Evolutionary conservation across 805 yeast genomes (phyloP).

Genomic region (Myxozyma sirexii): DNA sequence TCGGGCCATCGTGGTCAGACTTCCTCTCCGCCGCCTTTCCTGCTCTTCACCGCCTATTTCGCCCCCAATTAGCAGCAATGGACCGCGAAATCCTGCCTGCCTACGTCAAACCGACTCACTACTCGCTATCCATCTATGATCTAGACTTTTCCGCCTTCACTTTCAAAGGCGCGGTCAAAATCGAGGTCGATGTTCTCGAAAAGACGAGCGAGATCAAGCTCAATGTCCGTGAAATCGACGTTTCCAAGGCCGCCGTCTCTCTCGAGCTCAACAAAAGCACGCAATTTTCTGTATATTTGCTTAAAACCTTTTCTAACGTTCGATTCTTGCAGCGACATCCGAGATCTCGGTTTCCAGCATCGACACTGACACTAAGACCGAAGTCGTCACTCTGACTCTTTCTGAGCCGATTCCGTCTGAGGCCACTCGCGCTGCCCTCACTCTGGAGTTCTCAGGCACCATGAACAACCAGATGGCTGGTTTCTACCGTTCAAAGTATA

Average conservation of each 20-base stretch:
- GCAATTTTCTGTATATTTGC: background rate
- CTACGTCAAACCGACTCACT: slow-evolving; percentile 32
- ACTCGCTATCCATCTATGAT: slow-evolving; percentile 31
- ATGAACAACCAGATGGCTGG: slow-evolving; percentile 74
- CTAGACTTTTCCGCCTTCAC: slow-evolving; percentile 28
- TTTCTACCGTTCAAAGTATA: slow-evolving; percentile 54
- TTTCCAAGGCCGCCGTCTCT: slow-evolving; percentile 22
- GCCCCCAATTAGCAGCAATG: slow-evolving; percentile 16
- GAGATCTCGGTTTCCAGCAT: slow-evolving; percentile 40
- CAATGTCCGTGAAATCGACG: slow-evolving; percentile 32
- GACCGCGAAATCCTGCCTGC: slow-evolving; percentile 35
- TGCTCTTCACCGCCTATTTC: background rate
- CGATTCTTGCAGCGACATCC: slow-evolving; percentile 22
- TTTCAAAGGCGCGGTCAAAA: slow-evolving; percentile 33
- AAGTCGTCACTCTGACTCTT: slow-evolving; percentile 61
- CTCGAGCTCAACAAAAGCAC: slow-evolving; percentile 31
- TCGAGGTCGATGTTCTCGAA: slow-evolving; percentile 34
- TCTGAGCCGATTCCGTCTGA: slow-evolving; percentile 44
- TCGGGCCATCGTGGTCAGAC: too few species aligned
- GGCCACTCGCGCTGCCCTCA: slow-evolving; percentile 47
- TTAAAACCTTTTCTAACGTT: background rate
- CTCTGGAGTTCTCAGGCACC: slow-evolving; percentile 56
- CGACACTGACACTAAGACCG: slow-evolving; percentile 52
- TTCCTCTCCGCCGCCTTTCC: background rate
- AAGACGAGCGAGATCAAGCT: slow-evolving; percentile 30